Conservation (phyloP, 2,329 filamentous ascomycete genomes). For the Westerdykella ornata region DNA sequence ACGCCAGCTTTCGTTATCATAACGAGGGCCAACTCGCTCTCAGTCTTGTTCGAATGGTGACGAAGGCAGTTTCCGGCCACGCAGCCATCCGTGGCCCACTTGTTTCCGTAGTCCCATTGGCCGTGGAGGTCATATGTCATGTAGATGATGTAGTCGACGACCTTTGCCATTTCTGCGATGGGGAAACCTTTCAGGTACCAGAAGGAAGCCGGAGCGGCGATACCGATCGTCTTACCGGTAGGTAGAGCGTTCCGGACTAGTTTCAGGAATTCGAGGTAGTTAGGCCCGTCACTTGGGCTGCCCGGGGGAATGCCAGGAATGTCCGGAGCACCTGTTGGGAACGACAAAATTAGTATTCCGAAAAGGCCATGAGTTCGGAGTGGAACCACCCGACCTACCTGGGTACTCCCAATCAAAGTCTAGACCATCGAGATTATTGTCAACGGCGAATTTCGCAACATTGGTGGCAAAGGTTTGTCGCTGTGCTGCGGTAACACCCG, state of each 20-base stretch:
- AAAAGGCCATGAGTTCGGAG: neutral
- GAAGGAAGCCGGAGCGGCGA: slow-evolving; percentile 20
- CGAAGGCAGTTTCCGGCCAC: slow-evolving; percentile 23
- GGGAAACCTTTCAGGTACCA: slow-evolving; percentile 23
- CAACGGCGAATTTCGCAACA: slow-evolving; percentile 17
- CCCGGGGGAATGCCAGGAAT: slow-evolving; percentile 30
- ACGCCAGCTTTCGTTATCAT: slow-evolving; percentile 38
- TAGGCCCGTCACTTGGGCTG: slow-evolving; percentile 23
- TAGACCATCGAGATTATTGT: slow-evolving; percentile 26
- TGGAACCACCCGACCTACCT: slow-evolving; percentile 1
- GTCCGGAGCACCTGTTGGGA: slow-evolving; percentile 18
- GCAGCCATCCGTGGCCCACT: slow-evolving; percentile 25
- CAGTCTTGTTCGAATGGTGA: slow-evolving; percentile 36
- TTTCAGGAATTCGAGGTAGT: slow-evolving; percentile 34
- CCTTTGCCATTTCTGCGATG: slow-evolving; percentile 12
- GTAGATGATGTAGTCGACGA: slow-evolving; percentile 26
- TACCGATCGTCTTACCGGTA: slow-evolving; percentile 10
- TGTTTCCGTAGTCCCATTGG: slow-evolving; percentile 38
- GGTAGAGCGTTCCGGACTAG: slow-evolving; percentile 7
- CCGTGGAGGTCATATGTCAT: slow-evolving; percentile 38
- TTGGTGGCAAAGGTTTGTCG: slow-evolving; percentile 24
- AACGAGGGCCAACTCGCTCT: slow-evolving; percentile 27
- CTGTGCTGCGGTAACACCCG: slow-evolving; percentile 33
- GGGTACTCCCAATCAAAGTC: slow-evolving; percentile 44
- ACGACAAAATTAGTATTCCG: neutral